A percentile compares a stretch with the other conserved stretches of the same genome.
These are phyloP conservation scores for Tulasnella sp. DNA, from an alignment of 768 basidiomycete species.

Conservation along the genomic window DNA sequence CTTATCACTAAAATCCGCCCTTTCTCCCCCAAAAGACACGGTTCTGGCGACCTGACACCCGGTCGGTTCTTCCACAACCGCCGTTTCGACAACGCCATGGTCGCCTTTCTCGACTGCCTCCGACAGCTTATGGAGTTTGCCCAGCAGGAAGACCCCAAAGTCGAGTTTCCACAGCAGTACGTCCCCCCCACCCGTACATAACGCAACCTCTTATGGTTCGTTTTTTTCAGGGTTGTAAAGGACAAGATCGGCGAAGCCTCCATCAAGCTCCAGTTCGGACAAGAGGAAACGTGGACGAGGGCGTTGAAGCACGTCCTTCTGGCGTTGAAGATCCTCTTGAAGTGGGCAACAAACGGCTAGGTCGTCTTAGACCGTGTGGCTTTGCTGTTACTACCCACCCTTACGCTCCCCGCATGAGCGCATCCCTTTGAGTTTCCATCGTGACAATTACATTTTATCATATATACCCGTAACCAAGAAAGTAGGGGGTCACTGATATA, in stretches of 20 bases:
- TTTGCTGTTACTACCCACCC: too few species aligned
- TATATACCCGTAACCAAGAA: too few species aligned
- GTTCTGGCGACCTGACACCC: constrained; percentile 83
- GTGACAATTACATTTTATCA: too few species aligned
- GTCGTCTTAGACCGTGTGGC: too few species aligned
- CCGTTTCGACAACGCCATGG: constrained; percentile 92
- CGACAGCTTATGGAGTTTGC: constrained; percentile 85
- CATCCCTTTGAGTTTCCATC: too few species aligned
- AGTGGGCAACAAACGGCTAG: constrained; percentile 20
- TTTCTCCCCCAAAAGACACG: constrained; percentile 37
- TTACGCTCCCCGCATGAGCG: too few species aligned
- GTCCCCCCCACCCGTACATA: constrained; percentile 26
- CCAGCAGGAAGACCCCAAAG: constrained; percentile 50
- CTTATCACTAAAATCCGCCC: neutral
- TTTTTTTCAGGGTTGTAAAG: constrained; percentile 54
- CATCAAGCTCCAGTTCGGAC: constrained; percentile 86
- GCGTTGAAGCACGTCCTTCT: constrained; percentile 83
- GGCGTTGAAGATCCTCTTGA: constrained; percentile 70
- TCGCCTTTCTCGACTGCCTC: constrained; percentile 88
- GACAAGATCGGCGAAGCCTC: constrained; percentile 95
- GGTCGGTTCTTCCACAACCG: constrained; percentile 86
- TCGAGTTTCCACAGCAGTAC: constrained; percentile 82
- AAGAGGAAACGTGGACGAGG: constrained; percentile 93
- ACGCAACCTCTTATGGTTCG: neutral
- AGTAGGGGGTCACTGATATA: too few species aligned